Base-by-base conservation (phyloP, 164 flowering plant species). In the Vitis rupestris region DNA sequence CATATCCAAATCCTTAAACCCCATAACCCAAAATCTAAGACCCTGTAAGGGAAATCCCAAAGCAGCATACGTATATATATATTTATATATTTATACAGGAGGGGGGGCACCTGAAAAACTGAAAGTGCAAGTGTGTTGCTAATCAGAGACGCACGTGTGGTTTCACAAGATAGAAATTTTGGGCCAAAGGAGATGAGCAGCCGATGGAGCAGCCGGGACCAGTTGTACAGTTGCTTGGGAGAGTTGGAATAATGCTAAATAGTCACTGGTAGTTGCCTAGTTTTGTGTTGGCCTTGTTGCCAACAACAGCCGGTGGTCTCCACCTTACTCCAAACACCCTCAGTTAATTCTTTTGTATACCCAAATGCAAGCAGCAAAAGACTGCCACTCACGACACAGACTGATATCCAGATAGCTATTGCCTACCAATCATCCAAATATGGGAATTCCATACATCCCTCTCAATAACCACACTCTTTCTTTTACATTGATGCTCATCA, bases 61-160 rank as follows among this genome's bases (percentile, higher is more conserved):
- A 14, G n/a, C 15, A 6, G 44, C 44, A 37, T 37, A 37, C 6
- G 44, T 37, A 37, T 37, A 37, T 37, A 6, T 37, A 37, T 3
- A 37, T 37, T 2, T 17, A 47, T 13, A 50, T 9, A 59, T 11
- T 54, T 13, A 49, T 5, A 65, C 1, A 64, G 29, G 14, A 11
- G 16, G 63, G 16, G 63, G 59, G 27, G 59, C 72, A 74, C 77
- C 75, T 73, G 79, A 75, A 37, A 6, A 72, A 72, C 75, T 65
- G 63, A 73, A 52, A 74, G 59, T 29, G 58, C 57, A 57, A 70
- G 52, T 23, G 9, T 57, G 59, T 68, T 23, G 67, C 30, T 10
- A 63, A 63, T 16, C 59, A 60, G 67, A 57, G 64, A 63, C 63
- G 70, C 83, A 77, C 78, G 82, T 80, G 80, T 72, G 70, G 44